Evolutionary conservation across 352 stramenopile species (phyloP).

Genomic region (Pythium myriotylum): DNA sequence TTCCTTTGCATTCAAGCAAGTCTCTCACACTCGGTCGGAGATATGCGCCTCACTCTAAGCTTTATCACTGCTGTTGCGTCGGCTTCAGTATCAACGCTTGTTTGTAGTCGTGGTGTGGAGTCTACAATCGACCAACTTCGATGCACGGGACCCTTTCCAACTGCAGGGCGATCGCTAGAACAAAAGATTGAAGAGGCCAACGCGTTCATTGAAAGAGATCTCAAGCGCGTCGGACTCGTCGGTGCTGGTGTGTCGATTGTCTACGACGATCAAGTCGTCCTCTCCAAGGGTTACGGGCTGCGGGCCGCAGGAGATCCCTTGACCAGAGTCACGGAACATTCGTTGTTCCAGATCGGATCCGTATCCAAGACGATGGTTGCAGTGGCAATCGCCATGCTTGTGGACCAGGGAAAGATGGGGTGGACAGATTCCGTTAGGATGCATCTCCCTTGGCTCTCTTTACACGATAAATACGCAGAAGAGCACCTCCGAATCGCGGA

Average conservation of each 20-base stretch:
- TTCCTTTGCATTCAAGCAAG: too few species aligned
- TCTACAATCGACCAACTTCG: conserved; percentile 24
- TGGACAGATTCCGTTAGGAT: conserved; percentile 62
- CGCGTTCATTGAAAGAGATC: conserved; percentile 45
- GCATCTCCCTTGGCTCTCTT: conserved; percentile 49
- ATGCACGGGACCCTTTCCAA: conserved; percentile 37
- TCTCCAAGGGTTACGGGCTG: conserved; percentile 25
- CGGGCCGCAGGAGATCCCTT: background rate
- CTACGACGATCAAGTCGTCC: conserved; percentile 46
- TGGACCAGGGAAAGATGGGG: conserved; percentile 51
- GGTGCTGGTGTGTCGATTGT: conserved; percentile 53
- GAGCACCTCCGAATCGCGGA: conserved; percentile 51
- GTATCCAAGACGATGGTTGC: conserved; percentile 69
- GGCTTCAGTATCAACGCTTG: too few species aligned
- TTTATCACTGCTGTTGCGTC: too few species aligned
- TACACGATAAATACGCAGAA: conserved; percentile 66
- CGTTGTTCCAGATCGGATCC: conserved; percentile 68
- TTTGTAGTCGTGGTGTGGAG: too few species aligned
- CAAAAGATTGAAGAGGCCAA: conserved; percentile 47
- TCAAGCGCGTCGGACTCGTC: conserved; percentile 39
- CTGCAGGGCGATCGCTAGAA: conserved; percentile 35
- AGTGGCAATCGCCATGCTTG: conserved; percentile 31
- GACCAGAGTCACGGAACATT: background rate
- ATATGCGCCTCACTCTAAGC: too few species aligned
- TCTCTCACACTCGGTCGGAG: too few species aligned